These are phyloP conservation scores for Saccharomyces pastorianus DNA, from an alignment of 1,139 yeast species.

Conservation along the genomic window DNA sequence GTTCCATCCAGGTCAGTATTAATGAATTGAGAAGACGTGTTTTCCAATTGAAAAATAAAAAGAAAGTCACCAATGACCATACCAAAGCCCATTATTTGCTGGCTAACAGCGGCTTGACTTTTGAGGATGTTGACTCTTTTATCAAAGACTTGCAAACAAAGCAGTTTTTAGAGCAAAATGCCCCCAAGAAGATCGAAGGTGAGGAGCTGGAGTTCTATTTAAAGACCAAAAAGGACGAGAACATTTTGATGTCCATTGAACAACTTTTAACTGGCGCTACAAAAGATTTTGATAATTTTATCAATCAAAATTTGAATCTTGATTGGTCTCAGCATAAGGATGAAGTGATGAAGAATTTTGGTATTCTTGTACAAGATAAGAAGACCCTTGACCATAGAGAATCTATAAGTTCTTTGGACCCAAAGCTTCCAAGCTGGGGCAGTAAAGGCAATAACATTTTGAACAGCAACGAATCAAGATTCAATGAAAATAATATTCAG, in stretches of 20 bases:
- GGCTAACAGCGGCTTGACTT: conserved; percentile 83
- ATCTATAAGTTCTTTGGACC: conserved; percentile 11
- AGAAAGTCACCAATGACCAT: conserved; percentile 37
- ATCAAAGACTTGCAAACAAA: conserved; percentile 35
- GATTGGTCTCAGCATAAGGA: conserved; percentile 81
- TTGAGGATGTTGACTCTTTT: conserved; percentile 76
- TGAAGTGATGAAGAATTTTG: conserved; percentile 62
- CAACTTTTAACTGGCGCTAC: conserved; percentile 69
- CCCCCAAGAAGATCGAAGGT: conserved; percentile 6
- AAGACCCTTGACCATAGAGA: conserved; percentile 29
- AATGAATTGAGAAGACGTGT: conserved; percentile 72
- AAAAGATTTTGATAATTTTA: conserved; percentile 70
- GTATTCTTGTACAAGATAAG: conserved; percentile 31
- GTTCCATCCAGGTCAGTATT: conserved; percentile 42
- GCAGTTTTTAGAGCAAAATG: conserved; percentile 16
- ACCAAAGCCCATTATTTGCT: conserved; percentile 86
- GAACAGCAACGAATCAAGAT: conserved; percentile 30
- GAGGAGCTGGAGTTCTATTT: conserved; percentile 49
- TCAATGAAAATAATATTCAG: conserved; percentile 38
- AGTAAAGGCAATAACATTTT: conserved; percentile 25
- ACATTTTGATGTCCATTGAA: conserved; percentile 74
- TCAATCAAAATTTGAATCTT: conserved; percentile 61
- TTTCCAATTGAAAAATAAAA: conserved; percentile 44
- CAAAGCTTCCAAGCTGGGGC: conserved; percentile 31
- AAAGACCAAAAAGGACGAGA: conserved; percentile 70